Evolutionary conservation across 129 eudicot species (phyloP).

Genomic region (Artemisia argyi): DNA sequence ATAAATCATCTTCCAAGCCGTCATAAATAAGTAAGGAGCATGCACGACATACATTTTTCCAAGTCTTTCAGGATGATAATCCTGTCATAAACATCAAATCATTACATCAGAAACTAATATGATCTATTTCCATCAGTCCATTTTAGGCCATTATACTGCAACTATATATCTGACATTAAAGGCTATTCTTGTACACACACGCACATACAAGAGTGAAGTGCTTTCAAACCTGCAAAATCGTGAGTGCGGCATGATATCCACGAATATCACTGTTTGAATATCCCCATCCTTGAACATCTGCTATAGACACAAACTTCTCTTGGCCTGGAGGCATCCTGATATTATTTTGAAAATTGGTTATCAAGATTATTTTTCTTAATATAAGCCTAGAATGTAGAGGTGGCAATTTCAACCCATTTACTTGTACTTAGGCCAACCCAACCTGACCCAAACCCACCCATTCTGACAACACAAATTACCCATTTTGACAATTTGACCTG

Average conservation of each 20-base stretch:
- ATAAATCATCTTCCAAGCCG: slow-evolving; percentile 75
- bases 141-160: neutral
- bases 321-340: slow-evolving; percentile 56
- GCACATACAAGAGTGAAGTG: slow-evolving; percentile 5
- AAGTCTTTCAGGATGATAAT: slow-evolving; percentile 90
- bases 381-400: neutral
- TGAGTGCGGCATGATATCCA: slow-evolving; percentile 52
- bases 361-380: neutral
- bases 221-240: slow-evolving; percentile 63
- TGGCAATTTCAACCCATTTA: neutral
- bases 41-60: slow-evolving; percentile 66
- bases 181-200: slow-evolving; percentile 14
- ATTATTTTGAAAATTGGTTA: neutral
- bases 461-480: neutral
- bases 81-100: slow-evolving; percentile 50
- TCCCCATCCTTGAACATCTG: slow-evolving; percentile 78
- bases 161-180: slow-evolving; percentile 3
- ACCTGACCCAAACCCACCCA: neutral
- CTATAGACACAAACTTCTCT: slow-evolving; percentile 66
- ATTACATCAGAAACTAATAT: slow-evolving; percentile 22
- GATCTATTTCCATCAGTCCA: neutral
- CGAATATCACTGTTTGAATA: slow-evolving; percentile 61
- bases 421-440: neutral
- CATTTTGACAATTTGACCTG: neutral
- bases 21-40: slow-evolving; percentile 78